Conservation (phyloP, 768 basidiomycete genomes). For the Russula sp. region DNA sequence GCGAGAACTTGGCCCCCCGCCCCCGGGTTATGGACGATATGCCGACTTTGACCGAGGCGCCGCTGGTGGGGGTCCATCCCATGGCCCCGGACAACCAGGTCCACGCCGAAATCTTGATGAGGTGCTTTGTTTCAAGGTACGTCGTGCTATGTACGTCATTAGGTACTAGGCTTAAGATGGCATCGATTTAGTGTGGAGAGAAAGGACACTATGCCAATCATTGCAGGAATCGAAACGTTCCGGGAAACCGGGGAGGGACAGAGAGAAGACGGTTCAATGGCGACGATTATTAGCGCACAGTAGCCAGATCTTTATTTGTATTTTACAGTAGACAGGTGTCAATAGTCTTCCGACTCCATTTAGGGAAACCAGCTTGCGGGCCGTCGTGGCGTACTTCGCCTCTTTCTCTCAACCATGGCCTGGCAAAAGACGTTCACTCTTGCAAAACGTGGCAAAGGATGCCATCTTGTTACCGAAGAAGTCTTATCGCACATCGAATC, state of each 20-base stretch:
- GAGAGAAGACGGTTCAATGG: slow-evolving; percentile 45
- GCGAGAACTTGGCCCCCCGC: slow-evolving; percentile 84
- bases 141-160: slow-evolving; percentile 27
- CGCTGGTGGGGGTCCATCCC: slow-evolving; percentile 39
- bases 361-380: background rate
- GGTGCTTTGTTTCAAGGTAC: slow-evolving; percentile 83
- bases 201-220: slow-evolving; percentile 95
- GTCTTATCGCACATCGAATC: slow-evolving; percentile 62
- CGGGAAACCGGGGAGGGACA: slow-evolving; percentile 84
- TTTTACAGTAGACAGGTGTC: background rate
- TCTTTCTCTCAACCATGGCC: slow-evolving; percentile 51
- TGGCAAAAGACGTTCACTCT: slow-evolving; percentile 88
- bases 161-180: slow-evolving; percentile 9
- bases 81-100: slow-evolving; percentile 38
- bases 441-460: slow-evolving; percentile 54
- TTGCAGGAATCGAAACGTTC: slow-evolving; percentile 86
- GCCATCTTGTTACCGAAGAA: slow-evolving; percentile 82
- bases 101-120: slow-evolving; percentile 74
- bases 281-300: slow-evolving; percentile 20
- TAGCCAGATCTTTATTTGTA: slow-evolving; percentile 4
- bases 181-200: slow-evolving; percentile 66
- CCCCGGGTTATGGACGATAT: slow-evolving; percentile 86
- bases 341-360: background rate
- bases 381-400: too few species aligned
- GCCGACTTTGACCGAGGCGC: slow-evolving; percentile 64